Percentiles rank a stretch among this genome's conserved stretches.
Conservation (phyloP, 169 alveolate genomes). For the Plasmodium billcollinsi region DNA sequence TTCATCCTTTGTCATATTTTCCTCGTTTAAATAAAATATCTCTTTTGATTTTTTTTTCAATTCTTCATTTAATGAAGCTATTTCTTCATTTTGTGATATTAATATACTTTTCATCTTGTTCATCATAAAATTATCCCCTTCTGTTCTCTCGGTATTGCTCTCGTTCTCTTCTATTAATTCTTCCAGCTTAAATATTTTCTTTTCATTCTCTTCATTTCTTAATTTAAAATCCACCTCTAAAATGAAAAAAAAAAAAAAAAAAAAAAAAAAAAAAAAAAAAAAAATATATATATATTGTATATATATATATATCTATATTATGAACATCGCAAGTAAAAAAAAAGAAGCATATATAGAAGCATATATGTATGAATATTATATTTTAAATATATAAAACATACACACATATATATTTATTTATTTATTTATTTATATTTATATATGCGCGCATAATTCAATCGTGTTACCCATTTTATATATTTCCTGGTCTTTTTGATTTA, state of each 20-base stretch:
- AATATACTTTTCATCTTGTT: constrained; percentile 50
- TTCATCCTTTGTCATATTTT: constrained; percentile 48
- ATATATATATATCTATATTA: background rate
- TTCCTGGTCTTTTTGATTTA: constrained; percentile 70
- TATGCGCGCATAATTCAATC: background rate
- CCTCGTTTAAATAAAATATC: constrained; percentile 44
- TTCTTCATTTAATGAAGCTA: constrained; percentile 40
- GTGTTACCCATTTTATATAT: constrained; percentile 48
- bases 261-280: constrained; percentile 7
- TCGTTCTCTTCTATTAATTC: constrained; percentile 15
- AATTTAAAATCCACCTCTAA: constrained; percentile 40
- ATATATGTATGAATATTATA: background rate
- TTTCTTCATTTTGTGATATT: constrained; percentile 66
- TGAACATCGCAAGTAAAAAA: background rate
- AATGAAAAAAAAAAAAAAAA: background rate
- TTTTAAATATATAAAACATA: background rate
- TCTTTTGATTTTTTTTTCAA: constrained; percentile 46
- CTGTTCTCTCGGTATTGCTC: constrained; percentile 7
- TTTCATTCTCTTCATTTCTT: constrained; percentile 26
- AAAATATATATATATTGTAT: background rate
- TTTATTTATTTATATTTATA: too few species aligned
- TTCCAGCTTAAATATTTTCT: background rate
- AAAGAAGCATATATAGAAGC: background rate
- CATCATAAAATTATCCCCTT: constrained; percentile 21
- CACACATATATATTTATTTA: too few species aligned